These are phyloP conservation scores for Diaporthe sp. DNA, from an alignment of 2,329 filamentous ascomycete species.

Conservation along the genomic window DNA sequence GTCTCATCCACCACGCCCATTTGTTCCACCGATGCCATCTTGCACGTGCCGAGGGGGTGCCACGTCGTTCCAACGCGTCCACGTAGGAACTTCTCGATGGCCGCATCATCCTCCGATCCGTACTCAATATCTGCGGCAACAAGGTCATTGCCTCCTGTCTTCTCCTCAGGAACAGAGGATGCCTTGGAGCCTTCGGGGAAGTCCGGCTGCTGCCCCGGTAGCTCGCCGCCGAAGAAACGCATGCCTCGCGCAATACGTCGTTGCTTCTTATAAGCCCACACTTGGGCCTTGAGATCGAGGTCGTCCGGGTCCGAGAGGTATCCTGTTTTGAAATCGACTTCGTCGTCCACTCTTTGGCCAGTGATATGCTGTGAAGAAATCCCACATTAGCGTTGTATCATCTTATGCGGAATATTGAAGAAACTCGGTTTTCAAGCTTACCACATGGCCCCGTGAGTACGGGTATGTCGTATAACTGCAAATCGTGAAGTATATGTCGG, in stretches of 20 bases:
- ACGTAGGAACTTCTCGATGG: conserved; percentile 58
- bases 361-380: neutral
- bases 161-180: conserved; percentile 49
- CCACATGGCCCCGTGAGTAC: neutral
- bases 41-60: conserved; percentile 60
- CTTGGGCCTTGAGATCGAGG: conserved; percentile 56
- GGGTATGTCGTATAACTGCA: neutral
- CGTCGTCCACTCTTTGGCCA: neutral
- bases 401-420: neutral
- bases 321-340: neutral
- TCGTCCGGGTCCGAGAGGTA: neutral
- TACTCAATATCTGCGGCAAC: conserved; percentile 49
- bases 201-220: conserved; percentile 56
- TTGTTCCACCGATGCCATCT: conserved; percentile 57
- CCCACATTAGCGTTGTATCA: neutral
- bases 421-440: neutral
- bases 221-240: conserved; percentile 62
- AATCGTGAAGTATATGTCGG: neutral
- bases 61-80: conserved; percentile 54
- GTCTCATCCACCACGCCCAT: conserved; percentile 57
- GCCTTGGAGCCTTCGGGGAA: conserved; percentile 59
- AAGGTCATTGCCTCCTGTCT: neutral
- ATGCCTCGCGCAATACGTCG: conserved; percentile 71
- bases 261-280: conserved; percentile 74
- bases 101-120: conserved; percentile 60